These are phyloP conservation scores for Macrophomina tecta DNA, from an alignment of 2,329 filamentous ascomycete genomes.

Conservation along the genomic window DNA sequence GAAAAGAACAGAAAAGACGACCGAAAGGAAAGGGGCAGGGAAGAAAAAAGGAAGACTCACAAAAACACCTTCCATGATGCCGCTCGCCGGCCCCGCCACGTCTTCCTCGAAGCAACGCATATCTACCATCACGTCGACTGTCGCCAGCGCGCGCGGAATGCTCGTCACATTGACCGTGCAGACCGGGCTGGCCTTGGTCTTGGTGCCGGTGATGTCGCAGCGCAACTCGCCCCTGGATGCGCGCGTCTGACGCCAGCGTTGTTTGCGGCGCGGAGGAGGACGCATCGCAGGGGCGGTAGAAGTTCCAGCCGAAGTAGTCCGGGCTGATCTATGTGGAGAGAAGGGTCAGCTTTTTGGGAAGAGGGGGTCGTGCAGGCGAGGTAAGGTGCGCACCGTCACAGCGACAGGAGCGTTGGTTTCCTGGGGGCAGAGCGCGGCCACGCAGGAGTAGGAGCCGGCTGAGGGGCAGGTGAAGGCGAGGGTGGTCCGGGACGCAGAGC, in stretches of 20 bases:
- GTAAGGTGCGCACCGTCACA: neutral
- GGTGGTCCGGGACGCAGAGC: neutral
- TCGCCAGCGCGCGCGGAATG: neutral
- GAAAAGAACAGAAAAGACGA: too few relatives aligned
- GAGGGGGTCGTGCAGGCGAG: too few relatives aligned
- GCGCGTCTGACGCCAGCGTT: neutral
- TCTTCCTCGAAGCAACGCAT: neutral
- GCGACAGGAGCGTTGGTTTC: neutral
- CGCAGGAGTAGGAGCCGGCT: neutral
- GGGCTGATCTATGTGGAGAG: too few relatives aligned
- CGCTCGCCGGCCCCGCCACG: neutral
- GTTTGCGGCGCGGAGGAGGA: neutral
- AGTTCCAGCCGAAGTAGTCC: neutral
- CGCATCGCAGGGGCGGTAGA: neutral
- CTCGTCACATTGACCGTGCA: slow-evolving; percentile 1
- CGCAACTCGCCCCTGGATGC: neutral
- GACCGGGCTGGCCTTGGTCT: neutral
- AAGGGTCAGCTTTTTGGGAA: too few relatives aligned
- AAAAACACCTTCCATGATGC: neutral
- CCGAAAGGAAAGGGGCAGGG: too few relatives aligned
- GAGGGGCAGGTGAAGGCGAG: slow-evolving; percentile 1
- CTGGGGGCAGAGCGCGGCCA: neutral
- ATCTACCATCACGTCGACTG: neutral
- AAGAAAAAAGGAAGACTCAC: neutral
- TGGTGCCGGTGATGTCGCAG: neutral